Evolutionary conservation across 192 early-diverging fungal genomes (phyloP), one percentile per base, ranked within the genome.

Genomic region (Coemansia sp.): DNA sequence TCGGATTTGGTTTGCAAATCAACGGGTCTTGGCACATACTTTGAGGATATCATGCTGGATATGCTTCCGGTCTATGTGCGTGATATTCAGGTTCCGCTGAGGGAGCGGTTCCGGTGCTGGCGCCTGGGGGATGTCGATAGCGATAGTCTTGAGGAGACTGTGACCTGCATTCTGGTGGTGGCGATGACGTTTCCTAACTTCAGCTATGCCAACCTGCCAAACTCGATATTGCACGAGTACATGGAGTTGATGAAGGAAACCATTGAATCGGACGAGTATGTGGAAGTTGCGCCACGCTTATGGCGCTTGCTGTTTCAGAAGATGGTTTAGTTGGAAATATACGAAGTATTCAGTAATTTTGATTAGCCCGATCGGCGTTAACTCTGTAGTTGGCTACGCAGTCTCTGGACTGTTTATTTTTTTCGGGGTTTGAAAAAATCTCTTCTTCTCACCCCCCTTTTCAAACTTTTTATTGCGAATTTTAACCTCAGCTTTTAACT

Each of bases 71-170:
- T 12, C 9, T 51, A 25, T 51, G 23, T 51, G 23, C 23, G 48
- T 17, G 19, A 3, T 5, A 25, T 51, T 7, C 10, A 21, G 3
- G 23, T 21, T 25, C 48, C 48, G 2, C 10, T 25, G 48, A 51
- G 48, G 25, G 23, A 51, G 48, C 48, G 48, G 48, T 51, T 51
- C 48, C 48, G 50, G 50, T 51, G 50, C 50, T 51, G 50, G 50
- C 50, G 50, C 21, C 19, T 51, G 8, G 50, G 19, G 21, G 23
- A 51, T 10, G 23, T 25, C 12, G 8, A 51, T 27, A 27, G 15
- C 50, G 23, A 27, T 8, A 27, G 23, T 17, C 50, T 51, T 8
- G 8, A 14, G 21, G 50, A 51, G 23, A 51, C 50, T 27, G 7
- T 51, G 50, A 10, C 4, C 1, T 51, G 50, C 50, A 27, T 51